These are phyloP conservation scores for Russula sp. DNA, from an alignment of 768 basidiomycete species.

Conservation along the genomic window DNA sequence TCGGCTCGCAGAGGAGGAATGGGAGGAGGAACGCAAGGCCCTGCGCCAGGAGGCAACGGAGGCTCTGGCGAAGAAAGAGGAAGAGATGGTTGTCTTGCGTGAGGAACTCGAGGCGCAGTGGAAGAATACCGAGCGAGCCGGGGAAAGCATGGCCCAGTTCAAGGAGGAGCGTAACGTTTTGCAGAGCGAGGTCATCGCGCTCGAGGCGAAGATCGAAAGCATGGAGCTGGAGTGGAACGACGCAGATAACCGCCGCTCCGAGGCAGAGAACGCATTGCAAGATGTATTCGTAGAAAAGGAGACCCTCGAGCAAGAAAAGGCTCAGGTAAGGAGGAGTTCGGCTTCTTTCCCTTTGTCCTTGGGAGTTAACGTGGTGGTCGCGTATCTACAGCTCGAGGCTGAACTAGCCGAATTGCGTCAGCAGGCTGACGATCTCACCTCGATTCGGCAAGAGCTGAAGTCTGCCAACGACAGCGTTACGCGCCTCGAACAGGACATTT, in stretches of 20 bases:
- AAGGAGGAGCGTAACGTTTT: slow-evolving; percentile 30
- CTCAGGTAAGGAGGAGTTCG: slow-evolving; percentile 4
- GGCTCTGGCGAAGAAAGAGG: slow-evolving; percentile 32
- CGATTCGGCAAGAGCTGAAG: slow-evolving; percentile 51
- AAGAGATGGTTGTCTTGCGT: slow-evolving; percentile 41
- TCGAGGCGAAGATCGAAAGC: slow-evolving; percentile 28
- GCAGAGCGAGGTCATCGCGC: slow-evolving; percentile 28
- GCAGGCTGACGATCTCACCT: slow-evolving; percentile 42
- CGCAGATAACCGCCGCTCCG: slow-evolving; percentile 47
- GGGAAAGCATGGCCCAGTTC: slow-evolving; percentile 42
- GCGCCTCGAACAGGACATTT: slow-evolving; percentile 53
- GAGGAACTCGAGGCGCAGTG: slow-evolving; percentile 67
- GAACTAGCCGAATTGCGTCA: slow-evolving; percentile 51
- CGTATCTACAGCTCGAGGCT: slow-evolving; percentile 41
- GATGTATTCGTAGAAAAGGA: slow-evolving; percentile 49
- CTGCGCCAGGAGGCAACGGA: slow-evolving; percentile 41
- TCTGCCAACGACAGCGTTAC: slow-evolving; percentile 47
- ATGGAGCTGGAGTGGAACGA: slow-evolving; percentile 55
- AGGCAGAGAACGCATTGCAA: slow-evolving; percentile 51
- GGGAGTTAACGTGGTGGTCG: not conserved
- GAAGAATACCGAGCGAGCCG: slow-evolving; percentile 52
- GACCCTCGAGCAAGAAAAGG: slow-evolving; percentile 38
- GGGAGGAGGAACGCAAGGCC: slow-evolving; percentile 45
- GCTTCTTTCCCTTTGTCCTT: not conserved
- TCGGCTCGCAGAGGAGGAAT: slow-evolving; percentile 37